Evolutionary conservation across 2,329 filamentous ascomycete genomes (phyloP).

Genomic region (Cytospora piceae): DNA sequence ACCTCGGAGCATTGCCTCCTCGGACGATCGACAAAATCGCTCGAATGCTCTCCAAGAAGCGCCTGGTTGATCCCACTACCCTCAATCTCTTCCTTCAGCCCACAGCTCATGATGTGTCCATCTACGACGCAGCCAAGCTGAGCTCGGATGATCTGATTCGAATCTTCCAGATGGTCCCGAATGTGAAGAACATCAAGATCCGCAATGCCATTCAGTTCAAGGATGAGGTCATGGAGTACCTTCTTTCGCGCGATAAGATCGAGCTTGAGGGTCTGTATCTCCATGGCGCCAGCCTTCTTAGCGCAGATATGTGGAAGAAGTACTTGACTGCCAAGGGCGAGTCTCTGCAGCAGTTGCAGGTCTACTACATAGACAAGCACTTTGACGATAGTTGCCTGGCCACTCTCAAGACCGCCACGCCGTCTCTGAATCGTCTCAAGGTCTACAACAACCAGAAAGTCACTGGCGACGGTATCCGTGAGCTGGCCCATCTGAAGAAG

Average conservation of each 20-base stretch:
- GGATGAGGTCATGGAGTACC: constrained; percentile 79
- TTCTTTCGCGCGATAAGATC: constrained; percentile 72
- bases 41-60: constrained; percentile 62
- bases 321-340: constrained; percentile 69
- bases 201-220: constrained; percentile 92
- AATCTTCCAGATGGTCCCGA: constrained; percentile 76
- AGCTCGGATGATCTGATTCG: constrained; percentile 75
- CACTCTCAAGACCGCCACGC: constrained; percentile 66
- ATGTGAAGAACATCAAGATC: constrained; percentile 71
- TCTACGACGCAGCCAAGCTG: constrained; percentile 68
- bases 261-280: constrained; percentile 75
- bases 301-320: constrained; percentile 73
- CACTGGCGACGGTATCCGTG: constrained; percentile 65
- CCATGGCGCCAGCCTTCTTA: constrained; percentile 82
- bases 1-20: constrained; percentile 62
- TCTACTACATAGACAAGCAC: constrained; percentile 83
- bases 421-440: constrained; percentile 74
- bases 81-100: constrained; percentile 62
- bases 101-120: constrained; percentile 52
- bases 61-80: constrained; percentile 58
- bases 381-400: constrained; percentile 73
- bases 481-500: constrained; percentile 63
- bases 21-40: constrained; percentile 62
- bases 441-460: constrained; percentile 79
- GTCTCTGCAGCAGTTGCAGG: constrained; percentile 68